Evolutionary conservation across 345 rosid species (phyloP), one percentile per base, ranked within the genome.

Genomic region (Dipteronia dyeriana): DNA sequence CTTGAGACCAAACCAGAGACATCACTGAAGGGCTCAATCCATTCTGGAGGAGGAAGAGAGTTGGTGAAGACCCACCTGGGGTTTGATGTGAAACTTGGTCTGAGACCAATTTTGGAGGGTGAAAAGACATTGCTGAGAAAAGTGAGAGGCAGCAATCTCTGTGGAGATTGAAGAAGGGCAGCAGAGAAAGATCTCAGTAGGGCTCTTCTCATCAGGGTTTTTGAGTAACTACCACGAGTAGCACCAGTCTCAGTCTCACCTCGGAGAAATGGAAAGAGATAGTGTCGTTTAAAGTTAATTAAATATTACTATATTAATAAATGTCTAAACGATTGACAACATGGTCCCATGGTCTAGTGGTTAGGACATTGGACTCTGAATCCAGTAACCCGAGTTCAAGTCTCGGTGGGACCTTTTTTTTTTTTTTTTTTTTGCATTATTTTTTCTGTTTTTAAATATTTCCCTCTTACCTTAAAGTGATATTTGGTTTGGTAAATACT

Each of bases 341-440:
- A 0, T 14, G 89, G 88, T 88, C 84, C 91, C 86, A 87, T 88
- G 91, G 88, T 88, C 97, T 91, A 86, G 97, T 84, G 96, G 98
- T 93, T 51, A 91, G 98, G 91, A 91, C 90, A 89, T 89, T 90
- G 90, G 94, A 91, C 94, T 91, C 88, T 91, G 97, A 91, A 94
- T 96, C 94, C 92, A 89, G 91, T 92, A 88, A 91, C 97, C 97
- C 95, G 94, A 92, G 94, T 93, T 95, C 99, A 92, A 92, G 74
- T 93, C 91, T 95, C 97, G 94, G 94, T 91, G 85, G 94, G 89
- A 91, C 97, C 91, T 94, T 10, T 0, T 5, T 11, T 38, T 7
- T 22, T 9, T 0, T 0, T 20, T 53, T 53, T 53, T 23, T 1
- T 26, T 11, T 49, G 23, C 5, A 5, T 29, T 60, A n/a, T 10